These are phyloP conservation scores for Pythium vanterpoolii DNA, from an alignment of 352 stramenopile species.

Conservation along the genomic window DNA sequence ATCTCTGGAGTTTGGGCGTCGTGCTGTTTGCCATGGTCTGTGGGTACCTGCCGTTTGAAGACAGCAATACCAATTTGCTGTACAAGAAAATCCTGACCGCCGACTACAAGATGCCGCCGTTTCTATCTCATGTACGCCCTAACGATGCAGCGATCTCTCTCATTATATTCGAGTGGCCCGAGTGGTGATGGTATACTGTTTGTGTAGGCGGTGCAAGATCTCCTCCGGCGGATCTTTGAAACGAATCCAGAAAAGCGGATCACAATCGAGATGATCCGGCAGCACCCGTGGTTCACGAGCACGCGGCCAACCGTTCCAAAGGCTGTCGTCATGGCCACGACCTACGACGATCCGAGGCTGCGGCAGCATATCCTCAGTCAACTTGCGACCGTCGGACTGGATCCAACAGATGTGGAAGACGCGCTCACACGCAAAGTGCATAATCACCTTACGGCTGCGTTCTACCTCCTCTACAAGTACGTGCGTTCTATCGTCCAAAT, in stretches of 20 bases:
- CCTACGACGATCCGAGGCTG: constrained; percentile 26
- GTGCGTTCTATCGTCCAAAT: not conserved
- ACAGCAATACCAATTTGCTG: constrained; percentile 88
- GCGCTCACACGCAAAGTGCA: constrained; percentile 48
- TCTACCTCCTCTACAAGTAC: constrained; percentile 67
- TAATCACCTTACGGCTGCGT: constrained; percentile 72
- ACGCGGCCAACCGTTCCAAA: constrained; percentile 18
- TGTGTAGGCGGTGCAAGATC: constrained; percentile 54
- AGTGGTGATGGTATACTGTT: not conserved
- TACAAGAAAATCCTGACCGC: constrained; percentile 93
- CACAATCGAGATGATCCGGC: constrained; percentile 68
- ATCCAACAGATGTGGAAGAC: constrained; percentile 33
- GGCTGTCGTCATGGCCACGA: constrained; percentile 19
- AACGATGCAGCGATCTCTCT: not conserved
- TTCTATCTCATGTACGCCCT: constrained; percentile 50
- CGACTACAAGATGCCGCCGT: constrained; percentile 81
- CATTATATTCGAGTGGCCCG: too few species aligned
- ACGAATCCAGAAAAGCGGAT: constrained; percentile 78
- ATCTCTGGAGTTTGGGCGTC: constrained; percentile 92
- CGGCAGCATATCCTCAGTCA: constrained; percentile 49
- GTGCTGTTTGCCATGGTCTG: constrained; percentile 92
- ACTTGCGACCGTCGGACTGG: constrained; percentile 47
- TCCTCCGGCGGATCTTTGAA: constrained; percentile 84
- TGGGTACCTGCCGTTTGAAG: constrained; percentile 90
- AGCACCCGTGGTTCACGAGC: constrained; percentile 75